Evolutionary conservation across 1,139 yeast genomes (phyloP).

Genomic region (Magnusiomyces ingens): DNA sequence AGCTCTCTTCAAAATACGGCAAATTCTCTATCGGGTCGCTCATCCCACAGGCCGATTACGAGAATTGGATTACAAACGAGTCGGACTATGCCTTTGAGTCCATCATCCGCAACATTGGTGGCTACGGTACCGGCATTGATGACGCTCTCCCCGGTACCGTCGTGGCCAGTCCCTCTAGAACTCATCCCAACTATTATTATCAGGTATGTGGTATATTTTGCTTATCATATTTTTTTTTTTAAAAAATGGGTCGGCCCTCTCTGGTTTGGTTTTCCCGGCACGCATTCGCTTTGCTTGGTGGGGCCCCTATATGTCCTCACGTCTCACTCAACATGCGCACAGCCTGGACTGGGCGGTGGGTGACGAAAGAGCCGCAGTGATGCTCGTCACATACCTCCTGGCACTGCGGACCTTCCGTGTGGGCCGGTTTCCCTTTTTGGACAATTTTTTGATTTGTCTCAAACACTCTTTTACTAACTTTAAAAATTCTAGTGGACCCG

Average conservation of each 20-base stretch:
- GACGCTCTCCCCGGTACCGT: conserved; percentile 62
- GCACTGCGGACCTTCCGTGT: no score
- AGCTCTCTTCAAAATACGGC: neutral
- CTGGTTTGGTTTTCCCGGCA: neutral
- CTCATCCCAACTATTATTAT: conserved; percentile 68
- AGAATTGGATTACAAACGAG: conserved; percentile 53
- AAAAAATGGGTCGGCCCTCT: neutral
- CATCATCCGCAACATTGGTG: conserved; percentile 61
- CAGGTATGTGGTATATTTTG: conserved; percentile 35
- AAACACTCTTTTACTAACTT: neutral
- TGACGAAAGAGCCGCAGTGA: no score
- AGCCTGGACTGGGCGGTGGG: no score
- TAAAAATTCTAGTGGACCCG: conserved; percentile 53
- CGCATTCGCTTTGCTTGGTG: neutral
- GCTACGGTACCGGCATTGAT: conserved; percentile 31
- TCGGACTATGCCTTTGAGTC: conserved; percentile 44
- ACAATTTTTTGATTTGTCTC: neutral
- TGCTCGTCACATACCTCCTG: no score
- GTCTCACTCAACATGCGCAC: no score
- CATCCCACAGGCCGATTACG: conserved; percentile 37
- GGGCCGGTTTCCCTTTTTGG: no score
- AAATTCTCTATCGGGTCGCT: conserved; percentile 20
- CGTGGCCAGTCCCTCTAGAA: conserved; percentile 73
- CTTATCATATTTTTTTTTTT: neutral
- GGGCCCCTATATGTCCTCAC: no score